phyloP scores from a whole-genome alignment of 345 rosid species.

The Alliaria petiolata region DNA sequence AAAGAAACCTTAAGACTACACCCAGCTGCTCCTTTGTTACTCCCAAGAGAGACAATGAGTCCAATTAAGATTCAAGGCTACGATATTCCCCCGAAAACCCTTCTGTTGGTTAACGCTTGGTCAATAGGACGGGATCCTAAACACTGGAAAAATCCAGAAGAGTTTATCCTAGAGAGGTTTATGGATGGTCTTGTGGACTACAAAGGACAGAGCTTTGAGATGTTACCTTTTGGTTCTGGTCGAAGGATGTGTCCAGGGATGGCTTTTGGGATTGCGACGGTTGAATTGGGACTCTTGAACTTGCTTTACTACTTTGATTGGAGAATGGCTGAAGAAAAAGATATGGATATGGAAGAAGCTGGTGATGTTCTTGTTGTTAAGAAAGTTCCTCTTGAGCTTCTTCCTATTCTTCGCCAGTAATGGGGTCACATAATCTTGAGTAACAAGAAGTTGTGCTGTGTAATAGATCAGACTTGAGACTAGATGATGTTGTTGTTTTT shows the following conservation, averaged over 20 bases:
- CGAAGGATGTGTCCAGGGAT: conserved; percentile 22
- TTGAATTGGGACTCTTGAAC: conserved; percentile 16
- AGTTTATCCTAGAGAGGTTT: conserved; percentile 19
- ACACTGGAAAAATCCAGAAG: background rate
- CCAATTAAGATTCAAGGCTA: conserved; percentile 23
- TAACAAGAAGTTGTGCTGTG: background rate
- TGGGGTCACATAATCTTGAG: background rate
- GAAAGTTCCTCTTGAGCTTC: conserved; percentile 14
- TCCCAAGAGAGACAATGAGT: conserved; percentile 51
- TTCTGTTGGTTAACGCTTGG: background rate
- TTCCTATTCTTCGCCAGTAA: background rate
- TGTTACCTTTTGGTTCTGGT: conserved; percentile 23
- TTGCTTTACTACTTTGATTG: conserved; percentile 21
- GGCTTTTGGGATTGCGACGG: conserved; percentile 11
- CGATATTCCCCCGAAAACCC: background rate
- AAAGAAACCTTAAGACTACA: conserved; percentile 33
- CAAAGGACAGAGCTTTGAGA: conserved; percentile 7
- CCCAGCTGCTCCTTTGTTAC: conserved; percentile 42
- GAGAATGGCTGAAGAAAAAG: background rate
- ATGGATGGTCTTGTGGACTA: conserved; percentile 1
- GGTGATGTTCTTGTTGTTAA: background rate
- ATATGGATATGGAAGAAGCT: conserved; percentile 13
- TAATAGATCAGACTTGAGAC: background rate
- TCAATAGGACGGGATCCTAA: background rate
- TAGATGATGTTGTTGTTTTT: too few species aligned